phyloP scores from a whole-genome alignment of 2,329 filamentous ascomycete species.

The Catunica adiposa region DNA sequence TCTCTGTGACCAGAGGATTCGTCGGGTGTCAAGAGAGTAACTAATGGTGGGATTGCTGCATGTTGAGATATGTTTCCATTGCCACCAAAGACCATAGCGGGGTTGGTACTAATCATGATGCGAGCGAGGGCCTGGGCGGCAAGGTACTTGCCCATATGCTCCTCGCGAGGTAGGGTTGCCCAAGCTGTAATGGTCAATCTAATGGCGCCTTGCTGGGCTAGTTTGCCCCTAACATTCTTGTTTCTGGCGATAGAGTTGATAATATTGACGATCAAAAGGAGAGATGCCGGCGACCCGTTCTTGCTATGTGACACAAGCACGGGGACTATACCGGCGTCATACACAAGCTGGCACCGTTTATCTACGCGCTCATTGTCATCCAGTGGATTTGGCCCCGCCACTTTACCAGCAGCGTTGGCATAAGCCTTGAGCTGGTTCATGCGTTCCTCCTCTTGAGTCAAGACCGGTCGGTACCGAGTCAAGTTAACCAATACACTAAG shows the following conservation, averaged over 20 bases:
- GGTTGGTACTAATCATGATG: conserved; percentile 75
- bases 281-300: conserved; percentile 50
- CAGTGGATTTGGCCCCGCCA: conserved; percentile 45
- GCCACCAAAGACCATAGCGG: conserved; percentile 65
- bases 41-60: conserved; percentile 68
- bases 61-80: conserved; percentile 56
- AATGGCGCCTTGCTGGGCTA: conserved; percentile 88
- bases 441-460: conserved; percentile 82
- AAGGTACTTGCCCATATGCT: conserved; percentile 32
- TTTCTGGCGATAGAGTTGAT: conserved; percentile 61
- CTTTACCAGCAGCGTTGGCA: conserved; percentile 62
- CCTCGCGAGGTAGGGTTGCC: conserved; percentile 40
- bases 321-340: conserved; percentile 62
- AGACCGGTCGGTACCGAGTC: conserved; percentile 58
- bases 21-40: conserved; percentile 54
- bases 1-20: conserved; percentile 49
- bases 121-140: conserved; percentile 70
- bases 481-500: conserved; percentile 77
- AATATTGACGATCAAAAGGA: conserved; percentile 59
- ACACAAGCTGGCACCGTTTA: conserved; percentile 58
- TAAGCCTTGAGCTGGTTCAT: conserved; percentile 88
- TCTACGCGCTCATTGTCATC: conserved; percentile 63
- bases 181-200: conserved; percentile 63
- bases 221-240: conserved; percentile 54
- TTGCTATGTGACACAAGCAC: conserved; percentile 63